Conservation (phyloP, 805 yeast genomes). For the Saturnispora kantuleensis region DNA sequence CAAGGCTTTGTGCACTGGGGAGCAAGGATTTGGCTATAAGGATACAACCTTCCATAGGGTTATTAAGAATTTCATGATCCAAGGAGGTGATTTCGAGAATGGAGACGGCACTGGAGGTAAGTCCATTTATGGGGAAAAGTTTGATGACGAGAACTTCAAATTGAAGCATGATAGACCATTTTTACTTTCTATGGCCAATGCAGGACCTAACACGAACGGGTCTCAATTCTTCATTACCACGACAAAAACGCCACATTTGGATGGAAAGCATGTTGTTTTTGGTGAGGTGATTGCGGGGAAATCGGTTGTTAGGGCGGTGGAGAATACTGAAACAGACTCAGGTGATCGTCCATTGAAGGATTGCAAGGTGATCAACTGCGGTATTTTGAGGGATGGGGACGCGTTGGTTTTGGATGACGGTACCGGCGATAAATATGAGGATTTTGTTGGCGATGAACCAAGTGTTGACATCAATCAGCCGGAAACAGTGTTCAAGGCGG, state of each 20-base stretch:
- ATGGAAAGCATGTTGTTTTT: slow-evolving; percentile 93
- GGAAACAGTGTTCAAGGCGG: slow-evolving; percentile 59
- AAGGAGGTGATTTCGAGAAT: slow-evolving; percentile 86
- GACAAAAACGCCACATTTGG: slow-evolving; percentile 85
- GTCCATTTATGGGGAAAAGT: slow-evolving; percentile 74
- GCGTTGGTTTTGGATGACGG: slow-evolving; percentile 52
- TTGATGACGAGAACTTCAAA: slow-evolving; percentile 83
- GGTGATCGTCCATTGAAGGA: slow-evolving; percentile 64
- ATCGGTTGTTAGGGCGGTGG: slow-evolving; percentile 68
- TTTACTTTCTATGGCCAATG: slow-evolving; percentile 91
- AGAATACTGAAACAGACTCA: slow-evolving; percentile 52
- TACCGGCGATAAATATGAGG: slow-evolving; percentile 79
- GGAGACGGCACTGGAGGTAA: slow-evolving; percentile 74
- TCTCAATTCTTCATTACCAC: slow-evolving; percentile 94
- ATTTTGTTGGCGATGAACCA: slow-evolving; percentile 63
- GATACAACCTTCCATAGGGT: slow-evolving; percentile 91
- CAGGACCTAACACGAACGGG: slow-evolving; percentile 93
- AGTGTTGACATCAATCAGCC: slow-evolving; percentile 48
- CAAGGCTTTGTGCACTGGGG: slow-evolving; percentile 83
- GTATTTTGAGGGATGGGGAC: slow-evolving; percentile 57
- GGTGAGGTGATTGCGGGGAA: slow-evolving; percentile 84
- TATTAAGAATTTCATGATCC: slow-evolving; percentile 82
- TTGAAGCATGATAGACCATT: slow-evolving; percentile 75
- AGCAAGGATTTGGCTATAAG: slow-evolving; percentile 69
- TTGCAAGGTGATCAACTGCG: slow-evolving; percentile 70